Evolutionary conservation across 345 rosid genomes (phyloP).

Genomic region (Eucalyptus pauciflora): DNA sequence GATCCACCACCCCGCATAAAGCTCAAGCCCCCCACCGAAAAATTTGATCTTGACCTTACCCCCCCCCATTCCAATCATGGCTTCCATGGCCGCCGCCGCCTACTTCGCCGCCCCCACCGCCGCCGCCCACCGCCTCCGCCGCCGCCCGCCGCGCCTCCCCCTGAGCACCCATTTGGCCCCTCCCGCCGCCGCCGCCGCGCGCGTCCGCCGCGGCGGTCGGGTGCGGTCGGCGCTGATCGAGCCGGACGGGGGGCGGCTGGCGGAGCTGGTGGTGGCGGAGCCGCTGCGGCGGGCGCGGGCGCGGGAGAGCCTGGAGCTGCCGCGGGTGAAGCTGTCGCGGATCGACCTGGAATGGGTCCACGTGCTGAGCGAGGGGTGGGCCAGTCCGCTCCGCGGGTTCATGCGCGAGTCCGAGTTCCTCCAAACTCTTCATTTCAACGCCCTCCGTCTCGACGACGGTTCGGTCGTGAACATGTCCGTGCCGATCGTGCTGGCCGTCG

Average conservation of each 20-base stretch:
- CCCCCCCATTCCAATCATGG: neutral
- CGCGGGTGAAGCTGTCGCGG: slow-evolving; percentile 51
- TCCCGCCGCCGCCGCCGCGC: neutral
- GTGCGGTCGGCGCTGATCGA: slow-evolving; percentile 41
- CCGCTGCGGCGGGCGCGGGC: slow-evolving; percentile 35
- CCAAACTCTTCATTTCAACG: slow-evolving; percentile 99
- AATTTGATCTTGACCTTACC: neutral
- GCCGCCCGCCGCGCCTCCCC: neutral
- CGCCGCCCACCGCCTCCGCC: neutral
- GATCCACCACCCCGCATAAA: neutral
- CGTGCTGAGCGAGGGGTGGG: slow-evolving; percentile 99
- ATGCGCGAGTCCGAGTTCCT: slow-evolving; percentile 99
- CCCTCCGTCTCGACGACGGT: slow-evolving; percentile 84
- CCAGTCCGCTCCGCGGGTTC: slow-evolving; percentile 91
- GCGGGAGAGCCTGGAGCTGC: slow-evolving; percentile 50
- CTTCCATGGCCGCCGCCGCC: neutral
- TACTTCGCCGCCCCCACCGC: neutral
- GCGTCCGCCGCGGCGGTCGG: neutral
- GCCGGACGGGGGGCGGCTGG: slow-evolving; percentile 86
- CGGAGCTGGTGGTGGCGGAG: slow-evolving; percentile 56
- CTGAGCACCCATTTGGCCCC: neutral
- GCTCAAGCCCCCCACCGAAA: neutral
- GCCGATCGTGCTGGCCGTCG: slow-evolving; percentile 83
- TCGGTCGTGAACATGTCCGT: slow-evolving; percentile 96
- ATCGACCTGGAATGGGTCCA: slow-evolving; percentile 90